Conservation (phyloP, 306 rosid species). For the Acacia crassicarpa region DNA sequence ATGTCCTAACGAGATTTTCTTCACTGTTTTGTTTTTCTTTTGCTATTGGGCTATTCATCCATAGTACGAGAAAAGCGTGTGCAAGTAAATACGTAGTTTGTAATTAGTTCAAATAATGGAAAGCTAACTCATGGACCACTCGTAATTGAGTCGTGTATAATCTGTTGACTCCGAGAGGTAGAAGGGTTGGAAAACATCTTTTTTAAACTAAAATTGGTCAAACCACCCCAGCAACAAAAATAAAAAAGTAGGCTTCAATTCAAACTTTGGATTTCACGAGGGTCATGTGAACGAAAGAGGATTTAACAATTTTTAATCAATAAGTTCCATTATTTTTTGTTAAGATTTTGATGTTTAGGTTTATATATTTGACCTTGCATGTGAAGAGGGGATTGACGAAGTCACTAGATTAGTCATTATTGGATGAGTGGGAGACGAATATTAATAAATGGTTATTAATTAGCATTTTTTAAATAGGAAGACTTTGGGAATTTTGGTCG, state of each 20-base stretch:
- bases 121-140: neutral
- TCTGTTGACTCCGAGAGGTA: neutral
- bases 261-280: neutral
- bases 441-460: constrained; percentile 18
- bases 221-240: neutral
- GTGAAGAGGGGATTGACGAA: constrained; percentile 33
- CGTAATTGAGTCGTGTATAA: neutral
- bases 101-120: neutral
- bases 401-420: neutral
- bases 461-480: constrained; percentile 26
- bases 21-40: neutral
- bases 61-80: neutral
- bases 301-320: neutral
- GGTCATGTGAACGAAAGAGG: neutral
- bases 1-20: neutral
- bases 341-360: neutral
- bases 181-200: neutral
- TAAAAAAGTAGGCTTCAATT: neutral
- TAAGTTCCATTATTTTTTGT: neutral
- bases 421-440: neutral
- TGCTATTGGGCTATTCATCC: neutral
- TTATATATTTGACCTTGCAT: constrained; percentile 29
- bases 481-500: constrained; percentile 49
- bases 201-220: neutral
- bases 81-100: neutral